A percentile compares a stretch with the other conserved stretches of the same genome.
phyloP scores from a whole-genome alignment of 257 asterid genomes.

The Solanum peruvianum region DNA sequence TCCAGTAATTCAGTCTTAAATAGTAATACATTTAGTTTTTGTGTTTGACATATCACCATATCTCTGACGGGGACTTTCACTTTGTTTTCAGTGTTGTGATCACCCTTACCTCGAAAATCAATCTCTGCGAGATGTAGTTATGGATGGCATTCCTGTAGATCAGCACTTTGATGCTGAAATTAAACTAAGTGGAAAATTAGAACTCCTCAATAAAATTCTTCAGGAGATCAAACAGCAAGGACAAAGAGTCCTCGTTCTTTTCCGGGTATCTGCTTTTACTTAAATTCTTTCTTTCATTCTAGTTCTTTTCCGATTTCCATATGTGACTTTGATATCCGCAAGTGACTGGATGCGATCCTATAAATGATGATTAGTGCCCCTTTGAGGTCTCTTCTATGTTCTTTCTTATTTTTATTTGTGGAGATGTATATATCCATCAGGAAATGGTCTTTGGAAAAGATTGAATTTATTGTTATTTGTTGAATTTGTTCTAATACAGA shows the following conservation, averaged over 20 bases:
- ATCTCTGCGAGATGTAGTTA: conserved; percentile 25
- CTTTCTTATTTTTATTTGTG: no score
- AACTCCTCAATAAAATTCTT: conserved; percentile 46
- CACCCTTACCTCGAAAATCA: conserved; percentile 54
- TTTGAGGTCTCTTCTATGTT: no score
- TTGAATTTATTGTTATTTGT: not conserved
- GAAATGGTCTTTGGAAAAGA: not conserved
- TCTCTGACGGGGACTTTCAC: not conserved
- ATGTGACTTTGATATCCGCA: not conserved
- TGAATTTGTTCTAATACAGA: not conserved
- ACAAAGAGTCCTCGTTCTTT: conserved; percentile 45
- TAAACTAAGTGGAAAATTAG: conserved; percentile 44
- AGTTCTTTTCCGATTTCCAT: not conserved
- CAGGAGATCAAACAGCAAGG: conserved; percentile 36
- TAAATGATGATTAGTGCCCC: not conserved
- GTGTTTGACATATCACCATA: not conserved
- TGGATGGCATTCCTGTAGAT: conserved; percentile 21
- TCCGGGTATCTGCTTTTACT: conserved; percentile 28
- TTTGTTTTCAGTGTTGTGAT: conserved; percentile 49
- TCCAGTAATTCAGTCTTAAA: not conserved
- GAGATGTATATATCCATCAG: no score
- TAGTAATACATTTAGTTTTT: not conserved
- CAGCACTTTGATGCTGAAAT: conserved; percentile 42
- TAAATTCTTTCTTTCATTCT: not conserved
- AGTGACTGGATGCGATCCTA: not conserved